A percentile compares a stretch with the other conserved stretches of the same genome.
These are phyloP conservation scores for Filosporella fistucella DNA, from an alignment of 495 filamentous ascomycete genomes.

Conservation along the genomic window DNA sequence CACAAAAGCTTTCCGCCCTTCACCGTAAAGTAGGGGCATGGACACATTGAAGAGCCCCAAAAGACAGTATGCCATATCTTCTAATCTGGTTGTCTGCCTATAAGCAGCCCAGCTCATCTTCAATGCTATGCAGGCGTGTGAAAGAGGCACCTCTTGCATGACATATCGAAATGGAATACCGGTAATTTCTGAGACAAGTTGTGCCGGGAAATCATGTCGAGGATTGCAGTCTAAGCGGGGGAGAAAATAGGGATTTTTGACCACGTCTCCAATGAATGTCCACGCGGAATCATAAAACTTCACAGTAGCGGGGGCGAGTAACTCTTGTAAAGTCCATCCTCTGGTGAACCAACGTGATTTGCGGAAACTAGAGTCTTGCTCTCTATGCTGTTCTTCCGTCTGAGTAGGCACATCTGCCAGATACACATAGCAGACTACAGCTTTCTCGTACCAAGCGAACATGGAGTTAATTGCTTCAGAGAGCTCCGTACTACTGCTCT, in stretches of 20 bases:
- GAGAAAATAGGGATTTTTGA: neutral
- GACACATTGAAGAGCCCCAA: conserved; percentile 38
- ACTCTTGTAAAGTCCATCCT: conserved; percentile 18
- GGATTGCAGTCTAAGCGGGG: no score
- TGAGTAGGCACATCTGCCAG: neutral
- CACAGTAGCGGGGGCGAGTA: conserved; percentile 12
- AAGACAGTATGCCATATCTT: conserved; percentile 38
- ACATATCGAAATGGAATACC: no score
- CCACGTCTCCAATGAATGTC: conserved; percentile 1
- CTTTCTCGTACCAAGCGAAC: neutral
- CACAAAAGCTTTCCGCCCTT: conserved; percentile 30
- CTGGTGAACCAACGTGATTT: conserved; percentile 7
- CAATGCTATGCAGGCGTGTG: no score
- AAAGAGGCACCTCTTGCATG: no score
- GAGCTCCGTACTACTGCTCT: neutral
- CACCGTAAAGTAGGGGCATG: conserved; percentile 43
- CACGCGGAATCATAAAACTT: conserved; percentile 9
- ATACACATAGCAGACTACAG: conserved; percentile 1
- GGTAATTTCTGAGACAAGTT: conserved; percentile 4
- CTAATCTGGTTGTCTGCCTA: neutral
- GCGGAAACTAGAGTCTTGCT: no score
- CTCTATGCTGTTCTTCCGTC: no score
- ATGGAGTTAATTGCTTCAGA: conserved; percentile 3
- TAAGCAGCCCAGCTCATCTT: neutral
- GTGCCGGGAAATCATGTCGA: no score